Evolutionary conservation across 2,329 filamentous ascomycete species (phyloP).

Genomic region (Alternaria conjuncta): DNA sequence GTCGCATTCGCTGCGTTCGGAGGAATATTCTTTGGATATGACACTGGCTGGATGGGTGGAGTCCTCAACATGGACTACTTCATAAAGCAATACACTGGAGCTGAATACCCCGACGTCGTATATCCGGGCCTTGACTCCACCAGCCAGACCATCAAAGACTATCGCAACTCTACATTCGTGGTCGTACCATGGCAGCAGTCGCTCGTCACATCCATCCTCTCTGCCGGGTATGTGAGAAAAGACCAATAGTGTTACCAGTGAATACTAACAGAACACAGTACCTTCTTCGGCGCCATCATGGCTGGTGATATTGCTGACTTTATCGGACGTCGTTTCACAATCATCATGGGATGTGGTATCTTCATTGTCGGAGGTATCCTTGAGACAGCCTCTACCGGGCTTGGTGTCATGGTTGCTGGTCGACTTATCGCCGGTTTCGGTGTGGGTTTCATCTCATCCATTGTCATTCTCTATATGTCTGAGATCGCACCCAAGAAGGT

Average conservation of each 20-base stretch:
- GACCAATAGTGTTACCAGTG: not conserved
- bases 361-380: conserved; percentile 63
- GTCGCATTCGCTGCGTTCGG: conserved; percentile 59
- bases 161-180: conserved; percentile 55
- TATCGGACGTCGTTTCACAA: conserved; percentile 69
- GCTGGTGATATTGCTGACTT: conserved; percentile 65
- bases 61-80: conserved; percentile 58
- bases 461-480: conserved; percentile 76
- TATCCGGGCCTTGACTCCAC: conserved; percentile 59
- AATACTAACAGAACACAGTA: conserved; percentile 50
- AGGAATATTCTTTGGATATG: conserved; percentile 74
- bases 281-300: conserved; percentile 74
- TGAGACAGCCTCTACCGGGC: conserved; percentile 66
- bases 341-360: conserved; percentile 67
- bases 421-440: conserved; percentile 77
- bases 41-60: conserved; percentile 78
- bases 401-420: conserved; percentile 72
- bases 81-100: conserved; percentile 45
- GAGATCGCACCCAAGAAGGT: conserved; percentile 76
- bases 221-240: conserved; percentile 55
- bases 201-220: conserved; percentile 75
- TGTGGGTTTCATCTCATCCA: conserved; percentile 74
- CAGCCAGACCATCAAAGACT: conserved; percentile 64
- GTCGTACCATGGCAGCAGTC: conserved; percentile 55
- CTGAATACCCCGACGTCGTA: conserved; percentile 48